Percentiles rank a stretch among this genome's conserved stretches.
These are phyloP conservation scores for Tinospora cordifolia DNA, from an alignment of 164 flowering plant genomes.

Conservation along the genomic window DNA sequence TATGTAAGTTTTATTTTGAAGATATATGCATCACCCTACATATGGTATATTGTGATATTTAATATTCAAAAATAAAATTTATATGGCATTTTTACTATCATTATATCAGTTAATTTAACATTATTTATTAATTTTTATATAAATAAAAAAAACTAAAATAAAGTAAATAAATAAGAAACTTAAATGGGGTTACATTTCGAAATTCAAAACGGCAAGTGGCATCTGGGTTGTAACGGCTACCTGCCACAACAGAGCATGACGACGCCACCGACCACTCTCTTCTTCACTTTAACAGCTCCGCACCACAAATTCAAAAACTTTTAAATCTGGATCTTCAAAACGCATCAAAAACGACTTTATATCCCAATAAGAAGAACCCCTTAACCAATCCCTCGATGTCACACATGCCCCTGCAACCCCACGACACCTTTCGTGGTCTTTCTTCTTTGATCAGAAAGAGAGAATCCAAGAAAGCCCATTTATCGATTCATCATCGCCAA, in stretches of 20 bases:
- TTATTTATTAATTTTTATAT: no score
- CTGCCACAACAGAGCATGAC: background rate
- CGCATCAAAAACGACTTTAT: background rate
- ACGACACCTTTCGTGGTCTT: no score
- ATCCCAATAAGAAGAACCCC: background rate
- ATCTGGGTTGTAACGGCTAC: background rate
- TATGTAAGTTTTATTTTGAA: no score
- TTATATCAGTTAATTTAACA: no score
- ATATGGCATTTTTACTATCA: no score
- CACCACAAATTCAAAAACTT: background rate
- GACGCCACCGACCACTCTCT: slow-evolving; percentile 2
- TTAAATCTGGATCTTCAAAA: background rate
- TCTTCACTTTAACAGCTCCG: background rate
- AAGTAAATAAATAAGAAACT: no score
- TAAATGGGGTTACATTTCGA: no score
- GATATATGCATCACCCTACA: no score
- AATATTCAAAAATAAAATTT: no score
- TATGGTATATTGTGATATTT: no score
- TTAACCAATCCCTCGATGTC: background rate
- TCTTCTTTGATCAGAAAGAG: slow-evolving; percentile 9
- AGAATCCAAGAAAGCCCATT: background rate
- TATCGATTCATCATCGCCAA: background rate
- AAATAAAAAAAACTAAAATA: no score
- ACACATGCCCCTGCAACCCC: slow-evolving; percentile 1
- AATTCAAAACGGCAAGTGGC: background rate